Conservation (phyloP, 2,329 filamentous ascomycete genomes). For the Trichoderma aggressivum region DNA sequence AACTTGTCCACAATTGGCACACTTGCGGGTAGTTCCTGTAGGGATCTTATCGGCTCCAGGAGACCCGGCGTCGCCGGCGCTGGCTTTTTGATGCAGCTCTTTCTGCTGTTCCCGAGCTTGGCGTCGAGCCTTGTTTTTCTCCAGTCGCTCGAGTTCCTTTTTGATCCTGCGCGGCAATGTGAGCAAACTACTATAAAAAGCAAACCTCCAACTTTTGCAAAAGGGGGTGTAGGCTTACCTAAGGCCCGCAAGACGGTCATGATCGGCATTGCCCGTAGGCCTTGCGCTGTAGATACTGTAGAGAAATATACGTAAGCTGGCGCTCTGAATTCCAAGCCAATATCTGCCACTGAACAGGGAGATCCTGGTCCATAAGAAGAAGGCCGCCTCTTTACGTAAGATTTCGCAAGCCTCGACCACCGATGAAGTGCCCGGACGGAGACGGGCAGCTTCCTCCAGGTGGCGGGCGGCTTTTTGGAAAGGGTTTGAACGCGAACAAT, state of each 20-base stretch:
- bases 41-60: constrained; percentile 51
- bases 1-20: constrained; percentile 93
- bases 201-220: not conserved
- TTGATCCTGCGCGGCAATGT: constrained; percentile 34
- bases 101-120: constrained; percentile 90
- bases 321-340: constrained; percentile 35
- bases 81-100: constrained; percentile 51
- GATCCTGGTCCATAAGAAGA: constrained; percentile 27
- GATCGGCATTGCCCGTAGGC: constrained; percentile 49
- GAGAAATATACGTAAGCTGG: constrained; percentile 39
- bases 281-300: constrained; percentile 49
- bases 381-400: not conserved
- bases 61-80: constrained; percentile 46
- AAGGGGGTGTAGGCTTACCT: constrained; percentile 30
- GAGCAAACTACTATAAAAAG: not conserved
- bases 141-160: constrained; percentile 73
- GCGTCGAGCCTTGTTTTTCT: constrained; percentile 87
- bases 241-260: constrained; percentile 46
- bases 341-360: constrained; percentile 31
- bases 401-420: constrained; percentile 23
- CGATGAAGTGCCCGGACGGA: constrained; percentile 23
- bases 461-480: constrained; percentile 14
- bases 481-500: constrained; percentile 15
- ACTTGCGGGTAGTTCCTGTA: constrained; percentile 79
- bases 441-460: constrained; percentile 22